Conservation (phyloP, 176 grass and related monocot genomes). For the Typha latifolia region DNA sequence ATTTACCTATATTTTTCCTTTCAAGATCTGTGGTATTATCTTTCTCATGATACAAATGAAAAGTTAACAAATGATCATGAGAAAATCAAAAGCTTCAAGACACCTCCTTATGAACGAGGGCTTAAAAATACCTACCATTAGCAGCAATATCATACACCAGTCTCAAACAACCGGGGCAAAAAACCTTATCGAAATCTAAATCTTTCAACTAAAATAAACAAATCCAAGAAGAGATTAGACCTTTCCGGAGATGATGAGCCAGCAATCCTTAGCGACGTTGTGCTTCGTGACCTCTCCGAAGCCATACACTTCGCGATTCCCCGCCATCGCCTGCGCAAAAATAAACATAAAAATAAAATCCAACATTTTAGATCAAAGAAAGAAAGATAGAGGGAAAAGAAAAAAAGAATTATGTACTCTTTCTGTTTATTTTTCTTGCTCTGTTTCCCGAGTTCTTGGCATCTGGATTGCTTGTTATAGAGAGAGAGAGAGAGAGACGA, state of each 20-base stretch:
- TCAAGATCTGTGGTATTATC: too few relatives aligned
- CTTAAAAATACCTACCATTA: too few relatives aligned
- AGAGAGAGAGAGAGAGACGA: too few relatives aligned
- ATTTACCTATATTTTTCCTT: too few relatives aligned
- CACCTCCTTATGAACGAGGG: too few relatives aligned
- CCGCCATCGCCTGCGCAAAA: conserved; percentile 31
- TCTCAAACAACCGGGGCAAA: too few relatives aligned
- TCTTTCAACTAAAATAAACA: background rate
- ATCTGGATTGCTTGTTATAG: background rate
- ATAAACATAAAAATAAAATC: background rate
- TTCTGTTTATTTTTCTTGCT: conserved; percentile 7
- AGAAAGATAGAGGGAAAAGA: conserved; percentile 4
- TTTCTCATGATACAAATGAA: too few relatives aligned
- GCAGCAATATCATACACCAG: too few relatives aligned
- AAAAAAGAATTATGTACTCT: background rate
- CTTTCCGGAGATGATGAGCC: conserved; percentile 76
- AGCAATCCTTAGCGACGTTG: conserved; percentile 53
- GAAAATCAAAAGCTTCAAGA: too few relatives aligned
- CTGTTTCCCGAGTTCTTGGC: conserved; percentile 12
- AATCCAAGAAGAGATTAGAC: conserved; percentile 13
- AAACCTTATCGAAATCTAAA: too few relatives aligned
- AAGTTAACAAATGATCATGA: too few relatives aligned
- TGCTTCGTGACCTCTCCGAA: conserved; percentile 69
- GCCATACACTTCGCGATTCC: conserved; percentile 35
- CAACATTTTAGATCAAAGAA: background rate